These are phyloP conservation scores for Umbelopsis sp. DNA, from an alignment of 192 early-diverging fungal genomes.

Conservation along the genomic window DNA sequence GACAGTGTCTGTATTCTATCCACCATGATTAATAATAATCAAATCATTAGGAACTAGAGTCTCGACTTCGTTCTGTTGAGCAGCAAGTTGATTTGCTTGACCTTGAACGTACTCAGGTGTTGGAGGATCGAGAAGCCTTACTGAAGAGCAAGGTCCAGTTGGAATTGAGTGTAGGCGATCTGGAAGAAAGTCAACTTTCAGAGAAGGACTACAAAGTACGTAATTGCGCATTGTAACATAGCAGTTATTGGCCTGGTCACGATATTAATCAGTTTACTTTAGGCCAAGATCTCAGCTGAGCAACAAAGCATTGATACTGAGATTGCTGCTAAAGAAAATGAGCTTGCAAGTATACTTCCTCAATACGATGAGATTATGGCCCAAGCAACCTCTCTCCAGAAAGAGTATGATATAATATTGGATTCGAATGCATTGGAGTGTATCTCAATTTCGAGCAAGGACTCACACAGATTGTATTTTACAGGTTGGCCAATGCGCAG, in stretches of 20 bases:
- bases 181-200: slow-evolving; percentile 63
- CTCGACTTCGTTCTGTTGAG: slow-evolving; percentile 54
- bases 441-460: too few species aligned
- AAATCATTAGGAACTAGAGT: slow-evolving; percentile 43
- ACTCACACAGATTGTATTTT: background rate
- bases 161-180: slow-evolving; percentile 78
- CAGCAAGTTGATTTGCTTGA: slow-evolving; percentile 67
- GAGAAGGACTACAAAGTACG: slow-evolving; percentile 50
- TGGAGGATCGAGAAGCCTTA: slow-evolving; percentile 72
- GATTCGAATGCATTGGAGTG: background rate
- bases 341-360: slow-evolving; percentile 66
- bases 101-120: slow-evolving; percentile 70
- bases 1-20: background rate
- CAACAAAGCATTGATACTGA: slow-evolving; percentile 48
- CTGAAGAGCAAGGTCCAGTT: slow-evolving; percentile 79
- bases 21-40: background rate
- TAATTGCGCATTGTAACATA: background rate
- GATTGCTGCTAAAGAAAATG: slow-evolving; percentile 62
- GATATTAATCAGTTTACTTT: background rate
- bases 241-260: background rate
- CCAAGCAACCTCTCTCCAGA: background rate
- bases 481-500: slow-evolving; percentile 64
- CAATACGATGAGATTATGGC: slow-evolving; percentile 56
- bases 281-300: slow-evolving; percentile 27
- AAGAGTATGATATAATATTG: background rate